Conservation (phyloP, 306 rosid species). For the Geum urbanum region DNA sequence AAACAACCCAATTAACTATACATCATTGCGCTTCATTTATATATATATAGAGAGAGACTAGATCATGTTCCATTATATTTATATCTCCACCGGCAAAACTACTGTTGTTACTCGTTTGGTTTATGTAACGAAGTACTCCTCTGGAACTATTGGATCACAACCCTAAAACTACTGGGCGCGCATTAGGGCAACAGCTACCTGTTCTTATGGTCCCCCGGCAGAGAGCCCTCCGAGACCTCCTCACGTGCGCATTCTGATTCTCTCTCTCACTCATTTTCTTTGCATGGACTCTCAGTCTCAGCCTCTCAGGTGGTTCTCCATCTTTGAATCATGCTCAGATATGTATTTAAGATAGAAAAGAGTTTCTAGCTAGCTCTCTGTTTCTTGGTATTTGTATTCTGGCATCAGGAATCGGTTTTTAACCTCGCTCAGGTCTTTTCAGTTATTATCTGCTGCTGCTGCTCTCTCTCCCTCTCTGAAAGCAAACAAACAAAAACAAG, state of each 20-base stretch:
- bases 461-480: too few relatives aligned
- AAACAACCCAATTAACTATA: neutral
- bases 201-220: too few relatives aligned
- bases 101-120: constrained; percentile 5
- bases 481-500: constrained; percentile 34
- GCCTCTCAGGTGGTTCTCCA: constrained; percentile 48
- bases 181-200: neutral
- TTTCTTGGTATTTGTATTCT: constrained; percentile 25
- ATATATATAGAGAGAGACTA: neutral
- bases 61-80: neutral
- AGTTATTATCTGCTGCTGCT: too few relatives aligned
- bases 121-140: neutral
- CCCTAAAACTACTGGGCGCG: neutral
- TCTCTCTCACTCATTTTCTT: neutral
- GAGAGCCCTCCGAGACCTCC: neutral
- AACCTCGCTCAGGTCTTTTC: neutral
- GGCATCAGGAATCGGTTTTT: neutral
- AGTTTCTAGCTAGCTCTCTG: constrained; percentile 13
- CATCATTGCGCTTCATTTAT: neutral
- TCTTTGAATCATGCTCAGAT: constrained; percentile 13
- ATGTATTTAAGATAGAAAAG: neutral
- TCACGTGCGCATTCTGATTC: constrained; percentile 48
- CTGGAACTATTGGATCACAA: neutral
- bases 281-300: constrained; percentile 32
- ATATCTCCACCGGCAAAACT: neutral